Evolutionary conservation across 768 basidiomycete species (phyloP), one percentile per base, ranked within the genome.

Genomic region (Tephrocybe sp.): DNA sequence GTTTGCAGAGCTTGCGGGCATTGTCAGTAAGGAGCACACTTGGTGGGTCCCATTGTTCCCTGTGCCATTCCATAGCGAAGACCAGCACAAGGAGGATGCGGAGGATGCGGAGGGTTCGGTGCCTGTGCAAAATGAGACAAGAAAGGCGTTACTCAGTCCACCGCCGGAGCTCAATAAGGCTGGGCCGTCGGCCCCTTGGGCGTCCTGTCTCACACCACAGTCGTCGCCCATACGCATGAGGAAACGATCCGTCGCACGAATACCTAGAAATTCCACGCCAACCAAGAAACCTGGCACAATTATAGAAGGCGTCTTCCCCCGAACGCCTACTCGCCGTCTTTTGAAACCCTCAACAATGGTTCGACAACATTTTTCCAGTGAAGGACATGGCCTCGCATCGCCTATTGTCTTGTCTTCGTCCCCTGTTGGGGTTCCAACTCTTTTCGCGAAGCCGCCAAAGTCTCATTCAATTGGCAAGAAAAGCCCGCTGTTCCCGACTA

Each of bases 1-100:
- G 3, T 88, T 86, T 52, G 81, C 77, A 0, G 57, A 61, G 1
- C 63, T 68, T 10, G 70, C 72, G 3, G 69, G 70, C 2, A 63
- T 73, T 2, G 63, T 67, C 17, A 65, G 39, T 17, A 50, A 67
- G 44, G 65, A 69, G 49, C 64, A 68, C 47, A 52, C 53, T 19
- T 71, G 68, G 68, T 68, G 68, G 65, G 41, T 56, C 11, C 44
- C 57, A 12, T 51, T 55, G 2, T 54, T 51, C 12, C 47, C 57
- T 14, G 10, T 20, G 8, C 40, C 41, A 10, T 54, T 54, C 1
- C 51, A 54, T 3, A 26, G 7, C 4, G 26, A 26, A 26, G 26
- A 26, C 7, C 26, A 26, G 26, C 26, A n/a, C n/a, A n/a, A 26
- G 41, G 16, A 48, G 5, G 42, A 16, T 13, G 47, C 13, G 23